Evolutionary conservation across 805 yeast genomes (phyloP).

Genomic region (Saccharomyces kudriavzevii): DNA sequence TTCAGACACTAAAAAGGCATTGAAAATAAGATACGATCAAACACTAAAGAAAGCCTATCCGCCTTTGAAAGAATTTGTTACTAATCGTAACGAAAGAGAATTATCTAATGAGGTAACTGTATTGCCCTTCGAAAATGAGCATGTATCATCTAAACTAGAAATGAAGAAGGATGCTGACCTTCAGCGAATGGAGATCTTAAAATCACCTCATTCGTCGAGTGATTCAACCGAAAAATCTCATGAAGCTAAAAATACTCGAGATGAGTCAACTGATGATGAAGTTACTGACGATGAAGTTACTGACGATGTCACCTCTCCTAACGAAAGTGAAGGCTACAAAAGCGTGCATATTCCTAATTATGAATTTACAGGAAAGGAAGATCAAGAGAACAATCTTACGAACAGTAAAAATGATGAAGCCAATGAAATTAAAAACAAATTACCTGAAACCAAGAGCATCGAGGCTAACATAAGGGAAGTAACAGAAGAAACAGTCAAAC

Average conservation of each 20-base stretch:
- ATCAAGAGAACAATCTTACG: neutral
- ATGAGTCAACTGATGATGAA: neutral
- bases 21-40: neutral
- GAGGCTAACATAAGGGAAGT: slow-evolving; percentile 3
- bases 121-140: neutral
- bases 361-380: neutral
- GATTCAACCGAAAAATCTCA: neutral
- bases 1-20: neutral
- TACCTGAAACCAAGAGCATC: neutral
- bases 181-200: neutral
- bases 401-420: neutral
- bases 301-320: neutral
- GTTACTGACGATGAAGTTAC: too few relatives aligned
- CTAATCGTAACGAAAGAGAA: neutral
- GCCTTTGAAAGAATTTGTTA: neutral
- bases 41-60: neutral
- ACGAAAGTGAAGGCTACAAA: neutral
- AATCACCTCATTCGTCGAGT: neutral
- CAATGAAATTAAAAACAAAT: slow-evolving; percentile 4
- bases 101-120: neutral
- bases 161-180: neutral
- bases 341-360: neutral
- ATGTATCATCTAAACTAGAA: neutral
- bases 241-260: neutral
- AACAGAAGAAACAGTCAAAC: neutral